These are phyloP conservation scores for Zasmidium angulare DNA, from an alignment of 2,329 filamentous ascomycete genomes.

Conservation along the genomic window DNA sequence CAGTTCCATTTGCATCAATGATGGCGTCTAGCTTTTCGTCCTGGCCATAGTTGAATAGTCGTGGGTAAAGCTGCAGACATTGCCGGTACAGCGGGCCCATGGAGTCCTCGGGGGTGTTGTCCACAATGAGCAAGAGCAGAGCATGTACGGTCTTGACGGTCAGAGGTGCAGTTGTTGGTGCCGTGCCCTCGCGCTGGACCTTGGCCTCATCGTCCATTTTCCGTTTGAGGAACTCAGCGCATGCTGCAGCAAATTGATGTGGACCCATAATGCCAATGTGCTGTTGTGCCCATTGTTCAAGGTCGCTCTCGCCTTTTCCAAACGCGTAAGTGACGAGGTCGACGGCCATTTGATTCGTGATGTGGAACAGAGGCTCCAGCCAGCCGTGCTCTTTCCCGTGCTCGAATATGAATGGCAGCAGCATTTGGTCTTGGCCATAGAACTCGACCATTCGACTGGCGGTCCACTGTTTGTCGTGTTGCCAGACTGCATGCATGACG, in stretches of 20 bases:
- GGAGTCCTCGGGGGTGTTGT: constrained; percentile 61
- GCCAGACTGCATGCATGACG: constrained; percentile 88
- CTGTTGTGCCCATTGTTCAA: constrained; percentile 76
- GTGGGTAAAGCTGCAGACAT: constrained; percentile 89
- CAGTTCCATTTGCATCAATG: constrained; percentile 79
- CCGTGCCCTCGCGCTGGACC: constrained; percentile 69
- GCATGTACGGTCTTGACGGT: constrained; percentile 82
- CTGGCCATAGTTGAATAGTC: constrained; percentile 94
- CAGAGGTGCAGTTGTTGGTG: constrained; percentile 69
- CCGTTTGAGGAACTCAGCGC: constrained; percentile 78
- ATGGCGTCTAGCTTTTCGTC: constrained; percentile 75
- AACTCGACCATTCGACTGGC: constrained; percentile 74
- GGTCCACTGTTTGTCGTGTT: constrained; percentile 85
- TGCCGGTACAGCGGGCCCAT: constrained; percentile 79
- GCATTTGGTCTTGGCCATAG: constrained; percentile 68
- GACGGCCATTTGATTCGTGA: constrained; percentile 79
- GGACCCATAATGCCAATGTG: constrained; percentile 48
- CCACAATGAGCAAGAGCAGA: constrained; percentile 72
- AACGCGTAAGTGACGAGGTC: constrained; percentile 86
- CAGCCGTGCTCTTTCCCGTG: constrained; percentile 80
- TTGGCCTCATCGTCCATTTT: constrained; percentile 80
- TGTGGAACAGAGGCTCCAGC: constrained; percentile 76
- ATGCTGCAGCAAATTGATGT: constrained; percentile 63
- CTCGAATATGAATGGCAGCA: constrained; percentile 70
- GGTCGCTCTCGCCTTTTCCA: constrained; percentile 73